Percentiles rank a stretch among this genome's conserved stretches.
Evolutionary conservation across 1,284 basidiomycete genomes (phyloP).

Genomic region (Cutaneotrichosporon sp.): DNA sequence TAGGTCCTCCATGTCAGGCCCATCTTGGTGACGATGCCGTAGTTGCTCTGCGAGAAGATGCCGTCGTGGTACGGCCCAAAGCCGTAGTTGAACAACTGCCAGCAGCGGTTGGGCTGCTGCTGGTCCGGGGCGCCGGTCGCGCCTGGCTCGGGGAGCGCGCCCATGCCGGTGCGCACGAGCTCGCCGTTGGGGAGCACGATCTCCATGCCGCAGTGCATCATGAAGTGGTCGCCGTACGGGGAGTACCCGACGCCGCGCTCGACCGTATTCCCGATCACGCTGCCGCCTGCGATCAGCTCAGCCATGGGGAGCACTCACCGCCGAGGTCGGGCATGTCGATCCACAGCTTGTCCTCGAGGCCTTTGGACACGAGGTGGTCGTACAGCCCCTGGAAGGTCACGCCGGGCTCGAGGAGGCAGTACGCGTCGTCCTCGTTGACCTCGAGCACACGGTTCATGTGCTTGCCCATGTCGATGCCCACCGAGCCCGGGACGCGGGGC

Average conservation of each 20-base stretch:
- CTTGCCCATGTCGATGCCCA: slow-evolving; percentile 11
- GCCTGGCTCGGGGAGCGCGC: slow-evolving; percentile 15
- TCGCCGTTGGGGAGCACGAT: slow-evolving; percentile 16
- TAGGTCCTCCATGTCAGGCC: no score
- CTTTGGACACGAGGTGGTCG: slow-evolving; percentile 7
- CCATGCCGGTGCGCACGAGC: slow-evolving; percentile 18
- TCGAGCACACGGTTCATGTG: slow-evolving; percentile 20
- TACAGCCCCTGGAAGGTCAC: slow-evolving; percentile 18
- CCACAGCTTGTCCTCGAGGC: slow-evolving; percentile 19
- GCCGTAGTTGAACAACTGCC: slow-evolving; percentile 19
- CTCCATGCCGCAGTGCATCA: slow-evolving; percentile 20
- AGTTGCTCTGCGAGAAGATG: slow-evolving; percentile 20
- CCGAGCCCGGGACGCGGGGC: slow-evolving; percentile 15
- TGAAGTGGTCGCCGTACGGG: slow-evolving; percentile 19
- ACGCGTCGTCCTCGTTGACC: slow-evolving; percentile 17
- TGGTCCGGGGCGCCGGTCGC: slow-evolving; percentile 9
- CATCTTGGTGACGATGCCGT: slow-evolving; percentile 17
- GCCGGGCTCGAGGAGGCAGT: slow-evolving; percentile 17
- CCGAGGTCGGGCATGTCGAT: slow-evolving; percentile 17
- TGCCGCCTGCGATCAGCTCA: slow-evolving; percentile 4
- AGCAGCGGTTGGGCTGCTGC: slow-evolving; percentile 18
- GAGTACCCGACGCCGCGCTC: slow-evolving; percentile 19
- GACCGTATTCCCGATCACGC: slow-evolving; percentile 17
- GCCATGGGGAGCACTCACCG: no score
- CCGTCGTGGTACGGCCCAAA: slow-evolving; percentile 18